Base-by-base conservation (phyloP, 352 stramenopile genomes). In the Phytophthora meadii region DNA sequence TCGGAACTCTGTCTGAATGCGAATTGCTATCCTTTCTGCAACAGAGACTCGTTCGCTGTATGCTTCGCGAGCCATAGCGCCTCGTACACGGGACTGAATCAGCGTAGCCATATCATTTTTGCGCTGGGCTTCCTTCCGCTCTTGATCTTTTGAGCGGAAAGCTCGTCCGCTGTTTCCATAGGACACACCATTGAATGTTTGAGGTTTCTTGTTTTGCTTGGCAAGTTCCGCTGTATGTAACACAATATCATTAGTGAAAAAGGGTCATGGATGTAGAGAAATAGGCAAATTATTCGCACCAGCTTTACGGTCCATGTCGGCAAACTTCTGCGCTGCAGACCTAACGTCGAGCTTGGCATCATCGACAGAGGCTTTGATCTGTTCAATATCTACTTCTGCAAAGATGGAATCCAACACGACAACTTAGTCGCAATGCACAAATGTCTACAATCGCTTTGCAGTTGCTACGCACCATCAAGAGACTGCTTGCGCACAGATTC, bases 261-360 rank as follows among this genome's bases (percentile, higher is more conserved):
- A n/a, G 28, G 15, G 40, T 45, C 37, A 46, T 51, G 12, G 28
- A 30, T 51, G 28, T 15, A 60, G 5, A 15, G 9, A 25, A 48
- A 47, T 54, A 47, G 22, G 27, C 19, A 54, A 44, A 65, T 49
- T 36, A 14, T 24, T 61, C 71, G 39, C 39, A 88, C 80, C 77
- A 67, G 73, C 73, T 75, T 82, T 82, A 39, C 79, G 78, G 50
- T 90, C 82, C 77, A 88, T 84, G 15, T 87, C 77, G 4, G 76
- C 76, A 57, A 90, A 89, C 42, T 82, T 85, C 42, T 87, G 75
- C 3, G 82, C 77, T 41, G 82, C 79, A 10, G 77, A 86, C 40
- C 71, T 74, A 22, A 88, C 71, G 8, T 86, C 82, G 5, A 85
- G 58, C 32, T 79, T 81, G 34, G 68, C 70, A 10, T 64, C 67